A percentile compares a stretch with the other conserved stretches of the same genome.
These are phyloP conservation scores for Lentinus tigrinus DNA, from an alignment of 768 basidiomycete species.

Conservation along the genomic window DNA sequence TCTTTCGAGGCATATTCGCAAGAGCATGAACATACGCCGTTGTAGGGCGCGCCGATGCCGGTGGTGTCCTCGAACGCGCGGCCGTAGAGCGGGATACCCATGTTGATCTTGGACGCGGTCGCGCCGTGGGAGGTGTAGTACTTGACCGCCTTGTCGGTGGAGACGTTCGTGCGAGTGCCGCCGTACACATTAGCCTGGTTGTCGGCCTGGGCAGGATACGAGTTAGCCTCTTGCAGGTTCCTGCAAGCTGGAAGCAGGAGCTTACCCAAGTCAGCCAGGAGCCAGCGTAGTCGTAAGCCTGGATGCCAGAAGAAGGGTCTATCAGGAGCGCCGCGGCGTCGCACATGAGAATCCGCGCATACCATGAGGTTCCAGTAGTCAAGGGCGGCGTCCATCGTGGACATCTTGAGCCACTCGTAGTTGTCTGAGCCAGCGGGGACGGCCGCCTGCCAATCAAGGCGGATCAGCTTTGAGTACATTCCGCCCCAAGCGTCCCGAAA, in stretches of 20 bases:
- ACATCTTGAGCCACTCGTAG: slow-evolving; percentile 55
- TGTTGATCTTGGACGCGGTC: slow-evolving; percentile 58
- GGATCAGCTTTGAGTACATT: background rate
- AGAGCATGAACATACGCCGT: slow-evolving; percentile 46
- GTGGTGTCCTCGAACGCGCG: slow-evolving; percentile 71
- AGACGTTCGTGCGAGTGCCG: slow-evolving; percentile 59
- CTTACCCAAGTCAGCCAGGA: slow-evolving; percentile 54
- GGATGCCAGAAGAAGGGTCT: background rate
- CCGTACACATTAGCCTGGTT: slow-evolving; percentile 71
- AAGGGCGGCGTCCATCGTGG: slow-evolving; percentile 64
- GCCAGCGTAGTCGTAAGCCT: slow-evolving; percentile 79
- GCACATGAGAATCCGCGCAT: background rate
- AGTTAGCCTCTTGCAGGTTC: background rate
- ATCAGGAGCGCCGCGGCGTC: background rate
- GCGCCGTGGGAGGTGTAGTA: slow-evolving; percentile 64
- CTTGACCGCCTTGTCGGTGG: slow-evolving; percentile 64
- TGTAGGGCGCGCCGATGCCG: slow-evolving; percentile 67
- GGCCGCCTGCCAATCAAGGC: slow-evolving; percentile 39
- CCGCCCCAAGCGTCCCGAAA: background rate
- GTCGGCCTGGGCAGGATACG: slow-evolving; percentile 33
- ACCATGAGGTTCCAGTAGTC: slow-evolving; percentile 86
- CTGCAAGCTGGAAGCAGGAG: background rate
- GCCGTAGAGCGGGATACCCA: slow-evolving; percentile 83
- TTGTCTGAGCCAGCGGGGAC: slow-evolving; percentile 63
- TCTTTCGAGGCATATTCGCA: background rate